Evolutionary conservation across 225 moss, liverwort and hornwort genomes (phyloP).

Genomic region (Pseudisothecium myosuroides): DNA sequence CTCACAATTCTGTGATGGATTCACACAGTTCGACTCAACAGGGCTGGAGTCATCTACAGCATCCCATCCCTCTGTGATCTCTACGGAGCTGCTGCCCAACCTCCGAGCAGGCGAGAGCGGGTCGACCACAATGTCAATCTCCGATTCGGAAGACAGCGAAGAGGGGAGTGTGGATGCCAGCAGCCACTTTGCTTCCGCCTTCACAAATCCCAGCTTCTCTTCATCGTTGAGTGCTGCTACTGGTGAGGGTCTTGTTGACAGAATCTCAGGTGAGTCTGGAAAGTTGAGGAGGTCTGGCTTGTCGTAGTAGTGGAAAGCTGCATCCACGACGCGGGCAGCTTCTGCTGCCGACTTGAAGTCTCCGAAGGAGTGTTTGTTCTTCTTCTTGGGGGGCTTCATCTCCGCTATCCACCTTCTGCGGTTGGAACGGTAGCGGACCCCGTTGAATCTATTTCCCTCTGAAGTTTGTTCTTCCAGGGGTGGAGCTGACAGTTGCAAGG

Average conservation of each 20-base stretch:
- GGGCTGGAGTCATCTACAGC: not conserved
- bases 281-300: not conserved
- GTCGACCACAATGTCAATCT: not conserved
- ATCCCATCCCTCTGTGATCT: not conserved
- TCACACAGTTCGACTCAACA: not conserved
- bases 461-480: not conserved
- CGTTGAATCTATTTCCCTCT: not conserved
- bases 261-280: not conserved
- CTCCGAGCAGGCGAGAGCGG: not conserved
- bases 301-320: not conserved
- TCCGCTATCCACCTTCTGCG: not conserved
- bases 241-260: not conserved
- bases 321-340: conserved; percentile 2
- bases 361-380: not conserved
- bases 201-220: not conserved
- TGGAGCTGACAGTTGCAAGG: not conserved
- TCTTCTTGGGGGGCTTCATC: not conserved
- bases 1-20: not conserved
- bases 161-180: not conserved
- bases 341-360: not conserved
- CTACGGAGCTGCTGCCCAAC: not conserved
- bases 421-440: not conserved
- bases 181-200: not conserved
- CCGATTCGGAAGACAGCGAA: not conserved
- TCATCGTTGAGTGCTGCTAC: not conserved